Percentiles rank a stretch among this genome's conserved stretches.
Conservation (phyloP, 345 rosid genomes). For the Acer campestre region DNA sequence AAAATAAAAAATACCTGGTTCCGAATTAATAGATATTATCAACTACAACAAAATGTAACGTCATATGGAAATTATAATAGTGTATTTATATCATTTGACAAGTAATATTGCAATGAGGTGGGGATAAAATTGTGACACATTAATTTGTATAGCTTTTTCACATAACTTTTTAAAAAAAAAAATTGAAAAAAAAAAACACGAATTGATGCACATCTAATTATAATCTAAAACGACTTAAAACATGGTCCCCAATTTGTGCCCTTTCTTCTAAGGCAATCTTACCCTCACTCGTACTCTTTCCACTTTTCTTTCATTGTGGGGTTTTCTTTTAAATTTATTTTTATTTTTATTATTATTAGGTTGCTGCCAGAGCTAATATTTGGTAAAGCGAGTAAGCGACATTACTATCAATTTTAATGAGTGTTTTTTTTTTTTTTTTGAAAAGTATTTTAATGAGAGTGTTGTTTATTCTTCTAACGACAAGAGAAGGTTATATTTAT, state of each 20-base stretch:
- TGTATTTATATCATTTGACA: background rate
- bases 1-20: no score
- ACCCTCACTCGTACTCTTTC: conserved; percentile 4
- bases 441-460: background rate
- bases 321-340: background rate
- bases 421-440: no score
- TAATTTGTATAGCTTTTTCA: conserved; percentile 24
- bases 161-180: background rate
- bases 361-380: no score
- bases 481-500: background rate
- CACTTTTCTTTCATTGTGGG: conserved; percentile 7
- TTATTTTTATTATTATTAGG: background rate
- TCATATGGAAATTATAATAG: conserved; percentile 10
- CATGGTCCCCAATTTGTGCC: conserved; percentile 35
- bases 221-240: background rate
- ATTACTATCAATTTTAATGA: background rate
- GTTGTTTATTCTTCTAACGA: background rate
- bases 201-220: conserved; percentile 23
- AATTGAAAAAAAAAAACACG: background rate
- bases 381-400: background rate
- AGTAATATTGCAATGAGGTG: conserved; percentile 1
- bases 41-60: background rate
- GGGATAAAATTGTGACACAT: background rate
- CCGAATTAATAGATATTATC: no score
- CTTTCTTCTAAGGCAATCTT: conserved; percentile 31